phyloP scores from a whole-genome alignment of 2,329 filamentous ascomycete genomes.

The Hirsutella thompsonii region DNA sequence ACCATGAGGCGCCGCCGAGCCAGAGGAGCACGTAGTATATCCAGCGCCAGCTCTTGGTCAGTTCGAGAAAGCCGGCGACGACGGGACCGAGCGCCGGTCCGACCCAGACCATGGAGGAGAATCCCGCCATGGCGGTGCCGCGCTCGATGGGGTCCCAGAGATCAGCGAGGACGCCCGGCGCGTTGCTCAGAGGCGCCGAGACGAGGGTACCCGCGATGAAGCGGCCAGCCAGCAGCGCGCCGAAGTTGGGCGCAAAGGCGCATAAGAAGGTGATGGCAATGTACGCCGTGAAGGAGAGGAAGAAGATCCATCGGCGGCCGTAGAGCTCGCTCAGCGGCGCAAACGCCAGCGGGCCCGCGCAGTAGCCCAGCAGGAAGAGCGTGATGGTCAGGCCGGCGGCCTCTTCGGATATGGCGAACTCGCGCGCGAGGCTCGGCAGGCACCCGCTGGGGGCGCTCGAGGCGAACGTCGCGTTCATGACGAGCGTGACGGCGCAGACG shows the following conservation, averaged over 20 bases:
- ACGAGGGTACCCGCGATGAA: constrained; percentile 50
- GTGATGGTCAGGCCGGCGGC: too few relatives aligned
- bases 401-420: too few relatives aligned
- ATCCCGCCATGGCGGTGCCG: constrained; percentile 51
- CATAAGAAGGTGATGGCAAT: constrained; percentile 34
- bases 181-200: constrained; percentile 51
- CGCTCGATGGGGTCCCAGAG: constrained; percentile 45
- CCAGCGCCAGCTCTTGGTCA: constrained; percentile 37
- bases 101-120: constrained; percentile 48
- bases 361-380: constrained; percentile 75
- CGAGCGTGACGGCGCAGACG: too few relatives aligned
- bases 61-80: constrained; percentile 27
- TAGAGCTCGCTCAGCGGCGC: constrained; percentile 64
- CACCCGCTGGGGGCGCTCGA: too few relatives aligned
- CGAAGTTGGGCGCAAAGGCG: constrained; percentile 43
- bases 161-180: constrained; percentile 52
- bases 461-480: too few relatives aligned
- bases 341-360: constrained; percentile 67
- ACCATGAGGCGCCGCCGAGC: constrained; percentile 53
- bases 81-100: constrained; percentile 42
- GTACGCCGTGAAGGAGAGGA: constrained; percentile 31
- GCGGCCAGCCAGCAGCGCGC: constrained; percentile 47
- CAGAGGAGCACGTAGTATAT: not conserved
- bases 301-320: constrained; percentile 30
- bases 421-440: too few relatives aligned